These are phyloP conservation scores for Phoenix dactylifera DNA, from an alignment of 176 grass and related monocot species.

Conservation along the genomic window DNA sequence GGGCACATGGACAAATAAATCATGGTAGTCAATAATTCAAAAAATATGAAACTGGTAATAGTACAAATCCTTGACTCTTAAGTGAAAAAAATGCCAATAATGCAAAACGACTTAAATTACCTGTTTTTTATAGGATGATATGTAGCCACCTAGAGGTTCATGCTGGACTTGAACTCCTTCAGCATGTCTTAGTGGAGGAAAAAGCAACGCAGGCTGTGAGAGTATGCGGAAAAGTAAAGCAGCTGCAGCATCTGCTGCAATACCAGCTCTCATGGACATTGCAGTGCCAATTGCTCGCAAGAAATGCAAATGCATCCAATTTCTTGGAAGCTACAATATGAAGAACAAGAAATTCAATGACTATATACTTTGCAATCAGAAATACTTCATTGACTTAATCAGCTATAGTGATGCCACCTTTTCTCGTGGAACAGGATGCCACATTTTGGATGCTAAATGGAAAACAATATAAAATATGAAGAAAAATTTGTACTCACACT, in stretches of 20 bases:
- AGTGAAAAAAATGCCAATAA: too few relatives aligned
- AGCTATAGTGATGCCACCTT: too few relatives aligned
- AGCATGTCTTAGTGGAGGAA: constrained; percentile 82
- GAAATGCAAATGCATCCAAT: constrained; percentile 98
- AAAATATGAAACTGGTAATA: too few relatives aligned
- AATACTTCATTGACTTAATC: too few relatives aligned
- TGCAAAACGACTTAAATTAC: constrained; percentile 37
- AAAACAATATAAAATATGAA: too few relatives aligned
- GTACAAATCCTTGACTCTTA: too few relatives aligned
- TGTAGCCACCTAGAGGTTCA: constrained; percentile 75
- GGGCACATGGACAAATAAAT: too few relatives aligned
- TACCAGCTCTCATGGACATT: constrained; percentile 96
- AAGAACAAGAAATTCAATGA: constrained; percentile 13
- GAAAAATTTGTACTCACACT: too few relatives aligned
- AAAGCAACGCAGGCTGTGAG: constrained; percentile 87
- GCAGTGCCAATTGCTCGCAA: constrained; percentile 89
- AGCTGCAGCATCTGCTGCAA: constrained; percentile 88
- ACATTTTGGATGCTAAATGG: too few relatives aligned
- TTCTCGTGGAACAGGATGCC: too few relatives aligned
- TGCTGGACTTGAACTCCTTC: constrained; percentile 88
- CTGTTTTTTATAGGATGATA: constrained; percentile 93
- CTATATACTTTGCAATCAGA: too few relatives aligned
- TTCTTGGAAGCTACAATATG: constrained; percentile 70
- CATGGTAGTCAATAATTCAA: too few relatives aligned
- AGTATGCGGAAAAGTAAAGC: constrained; percentile 97